phyloP scores from a whole-genome alignment of 2,329 filamentous ascomycete species.

The Capronia epimyces region DNA sequence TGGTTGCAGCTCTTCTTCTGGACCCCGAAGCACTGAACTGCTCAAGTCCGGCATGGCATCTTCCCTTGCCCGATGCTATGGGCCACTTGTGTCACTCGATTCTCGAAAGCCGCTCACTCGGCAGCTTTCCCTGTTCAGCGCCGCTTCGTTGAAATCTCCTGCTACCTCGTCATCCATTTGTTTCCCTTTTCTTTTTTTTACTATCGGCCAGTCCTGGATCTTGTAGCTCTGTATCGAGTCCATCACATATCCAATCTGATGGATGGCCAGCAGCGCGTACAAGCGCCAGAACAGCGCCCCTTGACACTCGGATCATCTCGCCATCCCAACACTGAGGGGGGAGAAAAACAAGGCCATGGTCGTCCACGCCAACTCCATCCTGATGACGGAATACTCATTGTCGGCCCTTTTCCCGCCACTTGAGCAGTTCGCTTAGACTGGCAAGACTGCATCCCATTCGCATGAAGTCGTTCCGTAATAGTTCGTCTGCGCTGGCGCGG shows the following conservation, averaged over 20 bases:
- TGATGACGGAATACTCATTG: conserved; percentile 16
- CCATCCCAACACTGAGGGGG: neutral
- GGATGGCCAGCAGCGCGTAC: neutral
- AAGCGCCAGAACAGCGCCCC: neutral
- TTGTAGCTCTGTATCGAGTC: neutral
- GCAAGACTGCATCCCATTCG: conserved; percentile 80
- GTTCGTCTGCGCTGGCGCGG: conserved; percentile 82
- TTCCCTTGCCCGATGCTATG: no score
- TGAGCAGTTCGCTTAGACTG: conserved; percentile 79
- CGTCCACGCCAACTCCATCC: neutral
- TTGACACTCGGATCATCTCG: neutral
- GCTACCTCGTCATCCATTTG: neutral
- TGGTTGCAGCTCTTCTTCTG: neutral
- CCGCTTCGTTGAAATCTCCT: neutral
- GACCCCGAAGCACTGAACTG: no score
- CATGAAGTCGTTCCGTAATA: conserved; percentile 88
- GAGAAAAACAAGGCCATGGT: neutral
- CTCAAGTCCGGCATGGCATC: no score
- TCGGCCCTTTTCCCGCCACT: conserved; percentile 51
- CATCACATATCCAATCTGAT: conserved; percentile 3
- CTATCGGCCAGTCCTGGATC: neutral
- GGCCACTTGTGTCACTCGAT: no score
- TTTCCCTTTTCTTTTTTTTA: neutral
- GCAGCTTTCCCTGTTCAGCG: no score
- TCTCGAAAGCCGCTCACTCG: no score